Evolutionary conservation across 805 yeast species (phyloP), one percentile per base, ranked within the genome.

Genomic region (Teunomyces atbi): DNA sequence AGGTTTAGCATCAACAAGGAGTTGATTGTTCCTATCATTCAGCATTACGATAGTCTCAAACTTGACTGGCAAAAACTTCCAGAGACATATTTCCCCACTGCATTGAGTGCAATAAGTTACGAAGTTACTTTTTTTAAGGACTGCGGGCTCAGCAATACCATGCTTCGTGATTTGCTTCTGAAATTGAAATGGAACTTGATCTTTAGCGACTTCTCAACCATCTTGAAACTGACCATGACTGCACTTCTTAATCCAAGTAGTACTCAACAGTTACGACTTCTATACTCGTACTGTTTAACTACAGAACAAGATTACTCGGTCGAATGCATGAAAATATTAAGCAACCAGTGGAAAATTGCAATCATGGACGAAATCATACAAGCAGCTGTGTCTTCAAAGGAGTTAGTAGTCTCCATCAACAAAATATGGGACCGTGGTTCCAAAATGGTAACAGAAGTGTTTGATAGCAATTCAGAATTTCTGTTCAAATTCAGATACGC

Each of bases 151-250:
- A 39, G 51, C 1, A 44, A 34, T 1, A 43, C 33, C 1, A 64
- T 67, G 42, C 42, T 54, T 13, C 46, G 58, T 2, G 47, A 47
- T 1, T 45, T 69, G 13, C 34, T 55, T 6, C 21, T 34, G 13
- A 56, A 60, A 34, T 49, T 71, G 21, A 57, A 54, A 23, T 70
- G 74, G 74, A 45, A 34, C 12, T 53, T 60, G 40, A 51, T 71
- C 1, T 65, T 71, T 38, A 45, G 44, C 2, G 62, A 66, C 38
- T 60, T 67, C 35, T 55, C 50, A 21, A 36, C 38, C 3, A 47
- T 61, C 3, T 46, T 68, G 6, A 39, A 47, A 6, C 45, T 46
- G 2, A 49, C 60, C 5, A 48, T 68, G n/a, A 61, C 65, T 0
- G 11, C 19, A 34, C 34, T 69, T 21, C 16, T 62, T 4, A 34